Percentiles rank a stretch among this genome's conserved stretches.
Conservation (phyloP, 352 stramenopile genomes). For the Phytophthora citricola region DNA sequence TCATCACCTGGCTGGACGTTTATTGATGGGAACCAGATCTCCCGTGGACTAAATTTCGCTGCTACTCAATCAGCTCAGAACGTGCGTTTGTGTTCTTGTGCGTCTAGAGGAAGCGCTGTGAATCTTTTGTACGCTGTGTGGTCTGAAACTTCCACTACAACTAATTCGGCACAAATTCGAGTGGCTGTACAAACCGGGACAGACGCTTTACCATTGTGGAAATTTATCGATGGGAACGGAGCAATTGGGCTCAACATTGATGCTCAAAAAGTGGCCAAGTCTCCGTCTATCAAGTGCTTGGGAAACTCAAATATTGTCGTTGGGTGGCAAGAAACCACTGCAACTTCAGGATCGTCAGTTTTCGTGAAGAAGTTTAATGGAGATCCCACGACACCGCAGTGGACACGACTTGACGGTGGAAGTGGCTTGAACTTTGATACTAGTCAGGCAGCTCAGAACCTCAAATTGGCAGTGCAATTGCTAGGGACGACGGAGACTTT, state of each 20-base stretch:
- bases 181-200: conserved; percentile 56
- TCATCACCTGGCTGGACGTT: conserved; percentile 54
- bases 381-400: conserved; percentile 41
- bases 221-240: conserved; percentile 59
- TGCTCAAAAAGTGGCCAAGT: conserved; percentile 26
- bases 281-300: conserved; percentile 53
- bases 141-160: conserved; percentile 51
- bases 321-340: conserved; percentile 58
- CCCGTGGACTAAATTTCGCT: conserved; percentile 53
- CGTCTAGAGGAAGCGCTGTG: conserved; percentile 13
- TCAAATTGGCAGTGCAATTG: conserved; percentile 39
- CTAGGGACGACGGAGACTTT: conserved; percentile 33
- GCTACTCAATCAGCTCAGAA: conserved; percentile 39
- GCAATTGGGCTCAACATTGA: conserved; percentile 54
- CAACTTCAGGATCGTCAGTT: conserved; percentile 21
- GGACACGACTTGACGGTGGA: conserved; percentile 42
- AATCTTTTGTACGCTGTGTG: conserved; percentile 55
- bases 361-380: conserved; percentile 55
- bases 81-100: conserved; percentile 51
- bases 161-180: conserved; percentile 49
- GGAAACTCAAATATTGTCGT: conserved; percentile 43
- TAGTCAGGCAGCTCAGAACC: conserved; percentile 48
- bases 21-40: conserved; percentile 56
- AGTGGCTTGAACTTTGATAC: conserved; percentile 56
- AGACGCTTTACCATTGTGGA: conserved; percentile 47